Percentiles rank a stretch among this genome's conserved stretches.
Conservation (phyloP, 2,329 filamentous ascomycete genomes). For the Botrytis cinerea region DNA sequence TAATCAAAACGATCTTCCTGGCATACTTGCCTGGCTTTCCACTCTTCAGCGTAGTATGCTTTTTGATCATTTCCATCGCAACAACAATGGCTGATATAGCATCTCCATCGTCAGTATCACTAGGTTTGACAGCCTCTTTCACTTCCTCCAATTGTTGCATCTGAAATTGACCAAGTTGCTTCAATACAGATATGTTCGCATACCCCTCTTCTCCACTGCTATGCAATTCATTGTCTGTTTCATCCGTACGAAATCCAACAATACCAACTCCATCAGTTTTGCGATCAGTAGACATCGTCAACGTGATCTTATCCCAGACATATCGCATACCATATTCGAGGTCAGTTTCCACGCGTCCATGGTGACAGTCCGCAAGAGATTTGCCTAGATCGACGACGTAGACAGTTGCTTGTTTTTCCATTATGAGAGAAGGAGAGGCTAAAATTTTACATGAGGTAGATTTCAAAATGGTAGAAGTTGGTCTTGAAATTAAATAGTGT, state of each 20-base stretch:
- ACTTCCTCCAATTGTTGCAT: conserved; percentile 71
- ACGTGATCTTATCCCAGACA: conserved; percentile 89
- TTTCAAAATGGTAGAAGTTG: not conserved
- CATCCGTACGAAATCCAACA: conserved; percentile 79
- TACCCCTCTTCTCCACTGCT: conserved; percentile 65
- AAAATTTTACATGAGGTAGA: not conserved
- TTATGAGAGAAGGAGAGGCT: conserved; percentile 45
- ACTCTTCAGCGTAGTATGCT: conserved; percentile 67
- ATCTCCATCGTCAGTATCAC: conserved; percentile 70
- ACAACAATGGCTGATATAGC: conserved; percentile 85
- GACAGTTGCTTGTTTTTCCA: conserved; percentile 92
- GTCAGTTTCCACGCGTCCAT: conserved; percentile 74
- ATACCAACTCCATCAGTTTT: conserved; percentile 79
- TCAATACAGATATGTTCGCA: conserved; percentile 77
- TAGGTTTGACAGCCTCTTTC: conserved; percentile 64
- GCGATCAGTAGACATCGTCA: conserved; percentile 65
- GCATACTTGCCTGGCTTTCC: conserved; percentile 65
- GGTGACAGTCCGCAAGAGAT: conserved; percentile 75
- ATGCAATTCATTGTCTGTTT: conserved; percentile 65
- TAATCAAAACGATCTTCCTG: conserved; percentile 80
- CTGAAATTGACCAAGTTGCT: conserved; percentile 60
- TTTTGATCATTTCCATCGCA: conserved; percentile 82
- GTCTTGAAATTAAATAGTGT: not conserved
- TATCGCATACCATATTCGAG: conserved; percentile 90
- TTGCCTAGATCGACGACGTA: conserved; percentile 87